Evolutionary conservation across 306 rosid genomes (phyloP), one percentile per base, ranked within the genome.

Genomic region (Quercus cerris): DNA sequence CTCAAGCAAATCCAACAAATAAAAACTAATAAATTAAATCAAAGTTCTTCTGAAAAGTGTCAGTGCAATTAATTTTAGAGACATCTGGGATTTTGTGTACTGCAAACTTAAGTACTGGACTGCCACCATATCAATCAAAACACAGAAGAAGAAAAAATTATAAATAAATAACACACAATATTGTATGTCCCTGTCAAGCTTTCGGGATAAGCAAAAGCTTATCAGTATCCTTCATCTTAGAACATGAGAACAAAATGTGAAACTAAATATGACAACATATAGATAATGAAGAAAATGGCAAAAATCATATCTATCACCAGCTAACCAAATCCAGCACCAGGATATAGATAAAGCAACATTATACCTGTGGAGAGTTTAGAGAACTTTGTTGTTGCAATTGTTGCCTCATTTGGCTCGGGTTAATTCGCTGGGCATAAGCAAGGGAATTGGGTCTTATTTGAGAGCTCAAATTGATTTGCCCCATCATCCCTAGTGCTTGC

Each of bases 401-500:
- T 84, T 93, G 98, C 85, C 99, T 89, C 33, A 90, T 83, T 85
- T 91, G 99, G 52, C 90, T 83, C 69, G 22, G 93, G 84, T 81
- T 91, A 74, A 93, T 12, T 70, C 94, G 86, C 71, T 95, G 99
- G 70, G 92, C 86, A 89, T 80, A 90, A 64, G 90, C 82, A 61
- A 91, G 77, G 81, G 86, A 94, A 75, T 61, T 90, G 57, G 89
- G 85, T 85, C 97, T 92, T 56, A 91, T 71, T 79, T 93, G 99
- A 0, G 95, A 75, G 83, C 25, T 80, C 84, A 90, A 80, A 90
- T 90, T 94, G 22, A 88, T 75, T 1, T 85, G 59, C 25, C 93
- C 94, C 87, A 96, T 88, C 92, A 93, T 87, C 77, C 97, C 98
- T 86, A 91, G 89, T 25, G 94, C 87, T 82, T 95, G 98, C 86